Conservation (phyloP, 768 basidiomycete species). For the Glaciozyma martinii region DNA sequence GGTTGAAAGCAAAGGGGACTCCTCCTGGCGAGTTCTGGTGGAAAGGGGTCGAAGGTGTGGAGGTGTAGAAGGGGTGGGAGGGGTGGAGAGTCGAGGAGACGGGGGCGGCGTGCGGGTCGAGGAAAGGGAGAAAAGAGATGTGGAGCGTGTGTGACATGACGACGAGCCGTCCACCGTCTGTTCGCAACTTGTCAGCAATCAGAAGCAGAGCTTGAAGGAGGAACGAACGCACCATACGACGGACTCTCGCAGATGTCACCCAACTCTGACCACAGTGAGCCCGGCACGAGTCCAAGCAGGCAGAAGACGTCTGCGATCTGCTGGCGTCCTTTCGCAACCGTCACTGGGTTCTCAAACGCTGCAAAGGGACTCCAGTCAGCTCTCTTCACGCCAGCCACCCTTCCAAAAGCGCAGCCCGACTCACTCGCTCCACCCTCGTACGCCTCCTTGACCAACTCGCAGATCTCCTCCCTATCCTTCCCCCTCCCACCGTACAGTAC, state of each 20-base stretch:
- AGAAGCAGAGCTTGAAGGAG: neutral
- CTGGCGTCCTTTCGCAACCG: constrained; percentile 15
- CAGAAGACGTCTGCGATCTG: constrained; percentile 24
- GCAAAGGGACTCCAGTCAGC: neutral
- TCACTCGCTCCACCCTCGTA: constrained; percentile 13
- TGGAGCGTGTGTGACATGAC: constrained; percentile 74
- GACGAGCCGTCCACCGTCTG: constrained; percentile 64
- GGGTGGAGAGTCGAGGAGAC: constrained; percentile 2
- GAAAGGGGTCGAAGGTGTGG: constrained; percentile 20
- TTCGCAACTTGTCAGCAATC: neutral
- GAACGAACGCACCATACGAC: constrained; percentile 6
- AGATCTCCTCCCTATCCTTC: constrained; percentile 6
- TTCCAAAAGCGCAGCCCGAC: neutral
- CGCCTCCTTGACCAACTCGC: neutral
- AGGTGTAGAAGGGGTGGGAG: constrained; percentile 22
- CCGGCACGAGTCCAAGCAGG: constrained; percentile 17
- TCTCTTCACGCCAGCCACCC: too few species aligned
- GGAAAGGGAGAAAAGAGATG: constrained; percentile 60
- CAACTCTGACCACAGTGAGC: constrained; percentile 25
- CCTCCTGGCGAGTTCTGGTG: constrained; percentile 10
- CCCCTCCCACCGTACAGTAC: constrained; percentile 20
- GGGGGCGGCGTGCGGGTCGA: constrained; percentile 2
- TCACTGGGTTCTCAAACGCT: constrained; percentile 28
- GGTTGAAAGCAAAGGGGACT: neutral
- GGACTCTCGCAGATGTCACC: constrained; percentile 21